These are phyloP conservation scores for Mucor ambiguus DNA, from an alignment of 371 early-diverging fungal species.

Conservation along the genomic window DNA sequence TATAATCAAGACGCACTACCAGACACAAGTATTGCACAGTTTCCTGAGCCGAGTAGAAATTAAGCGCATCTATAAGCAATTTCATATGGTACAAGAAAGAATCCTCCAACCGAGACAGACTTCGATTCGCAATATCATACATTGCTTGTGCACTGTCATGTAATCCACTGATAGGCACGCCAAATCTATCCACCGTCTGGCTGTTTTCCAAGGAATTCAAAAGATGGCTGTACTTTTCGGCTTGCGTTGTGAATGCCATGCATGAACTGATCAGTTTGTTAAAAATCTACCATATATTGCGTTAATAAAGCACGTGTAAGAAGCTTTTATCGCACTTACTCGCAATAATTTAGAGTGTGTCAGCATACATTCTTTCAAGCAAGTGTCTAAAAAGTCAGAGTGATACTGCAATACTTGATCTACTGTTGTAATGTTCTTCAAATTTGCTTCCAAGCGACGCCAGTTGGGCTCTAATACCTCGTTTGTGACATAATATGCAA, in stretches of 20 bases:
- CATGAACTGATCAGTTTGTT: constrained; percentile 71
- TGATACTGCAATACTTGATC: constrained; percentile 86
- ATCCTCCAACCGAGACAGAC: constrained; percentile 61
- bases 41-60: constrained; percentile 76
- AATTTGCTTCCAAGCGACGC: constrained; percentile 62
- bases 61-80: constrained; percentile 73
- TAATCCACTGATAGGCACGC: constrained; percentile 39
- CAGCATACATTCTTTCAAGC: constrained; percentile 90
- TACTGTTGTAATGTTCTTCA: constrained; percentile 72
- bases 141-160: constrained; percentile 15
- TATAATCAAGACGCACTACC: constrained; percentile 79
- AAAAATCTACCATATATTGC: constrained; percentile 54
- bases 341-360: constrained; percentile 79
- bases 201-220: constrained; percentile 49
- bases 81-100: constrained; percentile 70
- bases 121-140: constrained; percentile 37
- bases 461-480: constrained; percentile 94
- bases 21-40: constrained; percentile 74
- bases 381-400: constrained; percentile 83
- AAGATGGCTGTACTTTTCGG: constrained; percentile 48
- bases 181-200: constrained; percentile 41
- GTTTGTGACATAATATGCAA: constrained; percentile 81
- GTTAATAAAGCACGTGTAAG: not conserved
- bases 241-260: constrained; percentile 63
- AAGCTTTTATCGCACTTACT: constrained; percentile 39